Evolutionary conservation across 345 rosid genomes (phyloP).

Genomic region (Melaleuca quinquenervia): DNA sequence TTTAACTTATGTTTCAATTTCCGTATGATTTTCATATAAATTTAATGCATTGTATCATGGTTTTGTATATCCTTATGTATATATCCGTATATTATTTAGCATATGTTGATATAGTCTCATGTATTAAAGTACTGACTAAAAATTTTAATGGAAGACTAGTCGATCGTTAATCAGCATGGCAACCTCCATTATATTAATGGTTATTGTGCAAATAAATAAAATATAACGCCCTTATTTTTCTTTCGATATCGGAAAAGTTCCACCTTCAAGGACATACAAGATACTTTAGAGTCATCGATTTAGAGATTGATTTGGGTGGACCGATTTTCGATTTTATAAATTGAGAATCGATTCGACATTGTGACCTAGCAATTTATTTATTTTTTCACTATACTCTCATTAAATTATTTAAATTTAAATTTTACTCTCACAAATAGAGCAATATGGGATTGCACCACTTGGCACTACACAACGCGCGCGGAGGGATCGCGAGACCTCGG

Average conservation of each 20-base stretch:
- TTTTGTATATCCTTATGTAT: not conserved
- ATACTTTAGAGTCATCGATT: no score
- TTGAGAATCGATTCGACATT: rapidly evolving
- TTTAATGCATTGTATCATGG: not conserved
- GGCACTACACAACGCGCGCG: rapidly evolving
- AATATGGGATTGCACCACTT: not conserved
- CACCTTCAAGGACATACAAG: rapidly evolving
- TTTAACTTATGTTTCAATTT: not conserved
- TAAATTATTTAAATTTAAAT: no score
- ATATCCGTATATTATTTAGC: not conserved
- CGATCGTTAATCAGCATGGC: rapidly evolving
- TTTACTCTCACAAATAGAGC: no score
- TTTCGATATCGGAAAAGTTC: not conserved
- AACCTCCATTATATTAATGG: rapidly evolving
- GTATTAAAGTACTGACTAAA: not conserved
- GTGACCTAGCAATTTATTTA: no score
- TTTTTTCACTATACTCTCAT: no score
- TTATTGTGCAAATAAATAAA: not conserved
- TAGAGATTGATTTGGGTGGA: no score
- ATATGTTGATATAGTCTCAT: not conserved
- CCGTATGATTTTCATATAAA: not conserved
- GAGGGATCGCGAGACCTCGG: not conserved
- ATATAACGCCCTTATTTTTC: not conserved
- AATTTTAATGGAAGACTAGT: not conserved
- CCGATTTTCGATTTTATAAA: rapidly evolving